Evolutionary conservation across 129 eudicot species (phyloP).

Genomic region (Escallonia rubra): DNA sequence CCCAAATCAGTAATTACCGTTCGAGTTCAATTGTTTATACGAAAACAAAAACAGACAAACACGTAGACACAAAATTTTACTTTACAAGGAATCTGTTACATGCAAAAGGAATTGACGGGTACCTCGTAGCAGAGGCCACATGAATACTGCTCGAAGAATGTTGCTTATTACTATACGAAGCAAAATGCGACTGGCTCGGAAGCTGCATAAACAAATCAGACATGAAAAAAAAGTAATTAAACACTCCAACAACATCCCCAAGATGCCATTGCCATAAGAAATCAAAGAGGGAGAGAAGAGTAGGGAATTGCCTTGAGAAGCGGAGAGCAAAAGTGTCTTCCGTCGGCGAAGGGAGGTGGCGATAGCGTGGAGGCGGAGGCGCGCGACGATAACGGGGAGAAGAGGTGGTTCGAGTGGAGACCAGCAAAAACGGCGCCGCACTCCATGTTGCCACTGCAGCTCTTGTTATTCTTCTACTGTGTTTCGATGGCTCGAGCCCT

Average conservation of each 20-base stretch:
- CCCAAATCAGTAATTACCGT: no score
- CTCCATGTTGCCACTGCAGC: conserved; percentile 11
- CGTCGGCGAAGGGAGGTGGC: conserved; percentile 15
- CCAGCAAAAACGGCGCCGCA: conserved; percentile 29
- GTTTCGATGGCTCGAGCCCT: no score
- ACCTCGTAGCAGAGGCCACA: conserved; percentile 60
- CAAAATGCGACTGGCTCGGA: conserved; percentile 36
- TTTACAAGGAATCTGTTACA: neutral
- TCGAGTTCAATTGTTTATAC: no score
- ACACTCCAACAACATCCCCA: neutral
- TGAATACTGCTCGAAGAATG: conserved; percentile 15
- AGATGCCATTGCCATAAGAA: neutral
- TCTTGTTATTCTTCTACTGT: no score
- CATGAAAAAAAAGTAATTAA: neutral
- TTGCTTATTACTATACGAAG: conserved; percentile 6
- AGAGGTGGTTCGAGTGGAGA: conserved; percentile 5
- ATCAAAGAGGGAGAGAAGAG: neutral
- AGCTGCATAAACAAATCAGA: conserved; percentile 19
- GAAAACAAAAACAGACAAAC: neutral
- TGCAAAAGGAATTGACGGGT: neutral
- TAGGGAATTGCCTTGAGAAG: conserved; percentile 16
- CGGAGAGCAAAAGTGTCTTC: conserved; percentile 8
- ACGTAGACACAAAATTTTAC: no score
- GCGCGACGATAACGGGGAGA: neutral
- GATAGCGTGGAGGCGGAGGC: neutral